A percentile compares a stretch with the other conserved stretches of the same genome.
Evolutionary conservation across 805 yeast genomes (phyloP).

Genomic region (Kazachstania viticola): DNA sequence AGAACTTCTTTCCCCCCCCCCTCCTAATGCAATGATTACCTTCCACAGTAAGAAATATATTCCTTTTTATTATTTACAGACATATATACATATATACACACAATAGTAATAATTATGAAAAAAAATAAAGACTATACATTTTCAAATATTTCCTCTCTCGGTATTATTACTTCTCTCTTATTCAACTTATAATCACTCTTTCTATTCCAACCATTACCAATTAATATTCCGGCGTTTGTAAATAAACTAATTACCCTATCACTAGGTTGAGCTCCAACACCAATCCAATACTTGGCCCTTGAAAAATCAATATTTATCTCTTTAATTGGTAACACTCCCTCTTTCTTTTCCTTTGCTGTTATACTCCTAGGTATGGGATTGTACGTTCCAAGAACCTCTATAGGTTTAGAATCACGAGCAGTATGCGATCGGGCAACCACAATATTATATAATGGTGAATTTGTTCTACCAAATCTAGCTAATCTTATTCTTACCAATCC

Average conservation of each 20-base stretch:
- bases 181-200: background rate
- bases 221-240: slow-evolving; percentile 57
- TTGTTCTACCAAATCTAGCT: slow-evolving; percentile 85
- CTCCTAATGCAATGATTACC: too few relatives aligned
- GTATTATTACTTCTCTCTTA: slow-evolving; percentile 12
- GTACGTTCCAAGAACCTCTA: slow-evolving; percentile 91
- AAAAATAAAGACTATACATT: too few relatives aligned
- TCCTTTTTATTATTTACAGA: too few relatives aligned
- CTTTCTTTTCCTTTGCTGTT: slow-evolving; percentile 41
- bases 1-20: too few relatives aligned
- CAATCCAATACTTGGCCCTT: slow-evolving; percentile 90
- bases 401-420: slow-evolving; percentile 82
- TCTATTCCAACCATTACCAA: slow-evolving; percentile 14
- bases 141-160: slow-evolving; percentile 17
- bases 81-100: too few relatives aligned
- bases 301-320: slow-evolving; percentile 77
- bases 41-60: too few relatives aligned
- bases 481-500: slow-evolving; percentile 79
- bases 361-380: slow-evolving; percentile 70
- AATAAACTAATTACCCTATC: slow-evolving; percentile 68
- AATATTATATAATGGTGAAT: slow-evolving; percentile 81
- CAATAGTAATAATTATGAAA: too few relatives aligned
- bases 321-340: slow-evolving; percentile 53
- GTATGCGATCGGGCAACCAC: slow-evolving; percentile 68
- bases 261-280: slow-evolving; percentile 93